Percentiles rank a stretch among this genome's conserved stretches.
phyloP scores from a whole-genome alignment of 352 stramenopile species.

The Saprolegnia parasitica region DNA sequence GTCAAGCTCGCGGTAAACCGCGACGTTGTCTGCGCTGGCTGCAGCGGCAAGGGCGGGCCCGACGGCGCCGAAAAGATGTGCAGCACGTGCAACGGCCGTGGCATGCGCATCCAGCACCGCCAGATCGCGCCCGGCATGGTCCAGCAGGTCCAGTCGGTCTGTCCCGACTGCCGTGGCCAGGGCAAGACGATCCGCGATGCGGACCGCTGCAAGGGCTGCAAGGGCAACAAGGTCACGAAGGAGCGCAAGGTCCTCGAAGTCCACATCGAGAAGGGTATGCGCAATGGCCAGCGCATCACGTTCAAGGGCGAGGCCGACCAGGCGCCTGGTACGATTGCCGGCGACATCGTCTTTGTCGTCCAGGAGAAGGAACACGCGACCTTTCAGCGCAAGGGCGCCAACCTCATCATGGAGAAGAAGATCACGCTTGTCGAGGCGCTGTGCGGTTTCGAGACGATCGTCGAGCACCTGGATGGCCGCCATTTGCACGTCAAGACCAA shows the following conservation, averaged over 20 bases:
- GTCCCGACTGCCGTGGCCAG: constrained; percentile 90
- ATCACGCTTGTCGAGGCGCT: constrained; percentile 94
- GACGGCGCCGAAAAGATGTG: constrained; percentile 92
- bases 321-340: constrained; percentile 82
- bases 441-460: constrained; percentile 85
- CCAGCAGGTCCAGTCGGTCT: constrained; percentile 95
- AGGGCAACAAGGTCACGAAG: constrained; percentile 92
- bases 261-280: constrained; percentile 98
- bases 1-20: constrained; percentile 96
- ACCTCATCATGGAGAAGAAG: constrained; percentile 96
- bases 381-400: constrained; percentile 96
- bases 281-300: constrained; percentile 95
- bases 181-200: constrained; percentile 93
- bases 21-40: constrained; percentile 87
- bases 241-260: constrained; percentile 98
- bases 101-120: constrained; percentile 92
- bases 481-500: constrained; percentile 90
- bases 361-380: constrained; percentile 95
- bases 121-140: constrained; percentile 98
- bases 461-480: constrained; percentile 91
- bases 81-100: constrained; percentile 92
- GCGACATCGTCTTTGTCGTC: constrained; percentile 97
- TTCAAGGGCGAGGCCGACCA: constrained; percentile 97
- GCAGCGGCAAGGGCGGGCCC: constrained; percentile 87
- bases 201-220: constrained; percentile 89